Evolutionary conservation across 768 basidiomycete species (phyloP), one percentile per base, ranked within the genome.

Genomic region (Suillus cothurnatus): DNA sequence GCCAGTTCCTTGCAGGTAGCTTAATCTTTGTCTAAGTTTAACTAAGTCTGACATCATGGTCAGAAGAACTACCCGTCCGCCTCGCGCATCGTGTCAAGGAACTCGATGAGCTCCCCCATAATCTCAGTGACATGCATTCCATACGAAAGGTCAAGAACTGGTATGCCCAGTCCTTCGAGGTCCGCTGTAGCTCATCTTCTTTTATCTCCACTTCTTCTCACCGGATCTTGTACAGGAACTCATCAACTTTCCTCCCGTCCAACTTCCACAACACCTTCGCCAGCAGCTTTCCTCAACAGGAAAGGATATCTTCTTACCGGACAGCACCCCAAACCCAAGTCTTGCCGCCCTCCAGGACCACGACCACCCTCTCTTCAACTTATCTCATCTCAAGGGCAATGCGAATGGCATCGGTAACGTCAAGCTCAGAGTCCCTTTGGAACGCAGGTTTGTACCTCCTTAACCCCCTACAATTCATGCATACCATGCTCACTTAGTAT

Each of bases 101-200:
- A 78, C 86, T 99, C 34, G 95, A 98, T 70, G 88, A 93, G 69
- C 84, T 99, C 4, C 97, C 97, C 0, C 93, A 98, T 78, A 91
- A 93, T 63, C 84, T 99, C 60, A 90, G 89, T 71, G 86, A 86
- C 55, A 97, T 97, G 97, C 88, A 91, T 0, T 92, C 91, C 45
- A 98, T 99, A 68, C 87, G 88, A 64, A 95, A 93, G 74, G 93
- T 99, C 66, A 96, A 95, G 81, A 91, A 97, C 72, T 99, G 97
- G 97, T 99, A 99, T 77, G 97, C 97, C 0, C 94, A 99, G 81
- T 94, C 93, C 19, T 99, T 99, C 76, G 93, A 99, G 86, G 97
- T 96, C 61, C 61, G 89, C 62, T 58, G 88, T 80, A 38, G 62
- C 28, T 61, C 56, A 61, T 41, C 26, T 28, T 23, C 56, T 43